Base-by-base conservation (phyloP, 2,329 filamentous ascomycete species). In the Fusarium oxysporum region DNA sequence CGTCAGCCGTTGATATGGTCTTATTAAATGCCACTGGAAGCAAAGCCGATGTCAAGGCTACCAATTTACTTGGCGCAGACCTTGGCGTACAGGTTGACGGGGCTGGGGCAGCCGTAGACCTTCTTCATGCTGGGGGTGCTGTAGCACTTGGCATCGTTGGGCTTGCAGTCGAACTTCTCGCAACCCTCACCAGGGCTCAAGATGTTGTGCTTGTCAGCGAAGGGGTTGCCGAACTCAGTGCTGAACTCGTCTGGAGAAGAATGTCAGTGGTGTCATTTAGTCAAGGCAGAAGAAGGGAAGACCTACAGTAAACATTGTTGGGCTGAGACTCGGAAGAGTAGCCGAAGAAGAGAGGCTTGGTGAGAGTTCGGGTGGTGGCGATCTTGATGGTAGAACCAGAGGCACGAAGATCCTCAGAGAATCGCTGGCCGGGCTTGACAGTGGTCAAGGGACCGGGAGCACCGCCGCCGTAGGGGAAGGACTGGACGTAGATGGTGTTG, bases 381-480 rank as follows among this genome's bases (percentile, higher is more conserved):
- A 85, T 78, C 78, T 85, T 85, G 50, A 85, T 73, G 54, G 83
- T 84, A 56, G 83, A 85, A 33, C 83, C 83, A 28, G 78, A 63
- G 13, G 65, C 11, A 28, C 75, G 76, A 72, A 84, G 79, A 62
- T 76, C 65, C 78, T 85, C 83, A 11, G 70, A 55, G 73, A 83
- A 85, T 62, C 68, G 69, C 76, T 81, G 67, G 43, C 81, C 81
- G 23, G 80, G 72, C 37, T 77, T 57, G 28, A 84, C 54, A 8
- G 80, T 78, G 53, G 78, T 81, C 48, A 83, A 65, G 28, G 78
- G 65, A 4, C 82, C 82, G 3, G 81, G 41, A 17, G 71, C 62
- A 38, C 76, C 73, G 13, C 79, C 78, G 56, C 80, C 76, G 55
- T 76, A 81, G 56, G 81, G 81, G 72, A 76, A 79, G 1, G 82